phyloP scores from a whole-genome alignment of 228 moss, liverwort and hornwort species.

The Sphagnum magellanicum region DNA sequence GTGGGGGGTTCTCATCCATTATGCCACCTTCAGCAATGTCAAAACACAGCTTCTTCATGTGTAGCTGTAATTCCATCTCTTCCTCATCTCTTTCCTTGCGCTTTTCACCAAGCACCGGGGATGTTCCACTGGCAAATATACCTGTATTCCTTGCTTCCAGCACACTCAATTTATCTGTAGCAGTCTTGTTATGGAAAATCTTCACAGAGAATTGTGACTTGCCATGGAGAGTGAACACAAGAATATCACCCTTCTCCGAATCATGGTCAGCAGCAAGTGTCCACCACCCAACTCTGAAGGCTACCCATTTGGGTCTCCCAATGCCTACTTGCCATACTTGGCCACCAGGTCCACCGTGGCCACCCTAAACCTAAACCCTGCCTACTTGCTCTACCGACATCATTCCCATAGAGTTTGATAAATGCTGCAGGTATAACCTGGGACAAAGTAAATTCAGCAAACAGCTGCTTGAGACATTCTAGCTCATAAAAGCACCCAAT shows the following conservation, averaged over 20 bases:
- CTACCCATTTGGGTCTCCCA: constrained; percentile 42
- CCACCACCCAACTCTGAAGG: constrained; percentile 44
- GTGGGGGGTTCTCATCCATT: neutral
- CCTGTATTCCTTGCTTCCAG: constrained; percentile 38
- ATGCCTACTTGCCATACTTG: constrained; percentile 43
- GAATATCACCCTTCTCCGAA: constrained; percentile 37
- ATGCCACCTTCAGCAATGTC: constrained; percentile 10
- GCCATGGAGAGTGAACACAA: constrained; percentile 29
- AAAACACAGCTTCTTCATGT: constrained; percentile 15
- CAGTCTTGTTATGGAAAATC: constrained; percentile 30
- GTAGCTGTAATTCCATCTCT: constrained; percentile 1
- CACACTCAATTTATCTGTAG: constrained; percentile 26
- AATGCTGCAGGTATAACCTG: constrained; percentile 51
- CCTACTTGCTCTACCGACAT: too few species aligned
- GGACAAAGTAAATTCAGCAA: neutral
- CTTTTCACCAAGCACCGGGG: constrained; percentile 28
- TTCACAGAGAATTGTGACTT: constrained; percentile 36
- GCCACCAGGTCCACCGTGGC: constrained; percentile 43
- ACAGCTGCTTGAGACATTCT: neutral
- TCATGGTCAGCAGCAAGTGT: constrained; percentile 44
- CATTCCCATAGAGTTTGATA: constrained; percentile 32
- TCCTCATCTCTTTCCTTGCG: constrained; percentile 28
- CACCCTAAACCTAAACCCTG: too few species aligned
- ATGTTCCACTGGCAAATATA: constrained; percentile 21
- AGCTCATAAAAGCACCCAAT: neutral